These are phyloP conservation scores for Houttuynia cordata DNA, from an alignment of 164 flowering plant genomes.

Conservation along the genomic window DNA sequence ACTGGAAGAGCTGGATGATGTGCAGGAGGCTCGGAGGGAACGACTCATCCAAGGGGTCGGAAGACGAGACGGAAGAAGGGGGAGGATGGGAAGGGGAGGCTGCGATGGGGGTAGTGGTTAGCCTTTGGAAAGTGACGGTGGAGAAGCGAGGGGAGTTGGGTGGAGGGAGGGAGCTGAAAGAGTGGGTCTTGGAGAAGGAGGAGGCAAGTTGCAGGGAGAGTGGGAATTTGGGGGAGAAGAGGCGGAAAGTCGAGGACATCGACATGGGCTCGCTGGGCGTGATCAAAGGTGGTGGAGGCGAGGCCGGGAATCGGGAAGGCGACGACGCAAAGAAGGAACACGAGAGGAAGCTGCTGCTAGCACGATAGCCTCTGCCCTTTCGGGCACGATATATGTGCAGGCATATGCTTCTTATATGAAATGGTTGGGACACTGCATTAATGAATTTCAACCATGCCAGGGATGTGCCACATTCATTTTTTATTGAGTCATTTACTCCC, in stretches of 20 bases:
- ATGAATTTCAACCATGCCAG: too few species aligned
- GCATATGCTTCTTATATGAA: too few species aligned
- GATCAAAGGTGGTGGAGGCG: too few species aligned
- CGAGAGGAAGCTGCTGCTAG: too few species aligned
- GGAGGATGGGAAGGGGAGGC: conserved; percentile 37
- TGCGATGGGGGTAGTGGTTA: background rate
- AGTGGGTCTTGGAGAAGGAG: conserved; percentile 10
- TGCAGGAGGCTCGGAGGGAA: conserved; percentile 77
- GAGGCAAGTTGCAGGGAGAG: conserved; percentile 7
- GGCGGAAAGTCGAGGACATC: conserved; percentile 25
- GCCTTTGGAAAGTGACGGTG: conserved; percentile 1
- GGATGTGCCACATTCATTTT: too few species aligned
- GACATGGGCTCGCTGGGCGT: conserved; percentile 11
- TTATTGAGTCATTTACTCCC: too few species aligned
- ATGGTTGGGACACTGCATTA: too few species aligned
- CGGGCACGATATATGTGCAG: too few species aligned
- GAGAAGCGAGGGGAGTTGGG: conserved; percentile 10
- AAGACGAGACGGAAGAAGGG: conserved; percentile 11
- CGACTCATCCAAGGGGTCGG: background rate
- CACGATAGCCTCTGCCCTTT: too few species aligned
- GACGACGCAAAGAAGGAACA: too few species aligned
- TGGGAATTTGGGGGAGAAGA: conserved; percentile 26
- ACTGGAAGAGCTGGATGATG: conserved; percentile 72
- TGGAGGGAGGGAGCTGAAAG: conserved; percentile 10
- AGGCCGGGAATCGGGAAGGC: too few species aligned